Base-by-base conservation (phyloP, 257 asterid genomes). In the Solanum tarijense region DNA sequence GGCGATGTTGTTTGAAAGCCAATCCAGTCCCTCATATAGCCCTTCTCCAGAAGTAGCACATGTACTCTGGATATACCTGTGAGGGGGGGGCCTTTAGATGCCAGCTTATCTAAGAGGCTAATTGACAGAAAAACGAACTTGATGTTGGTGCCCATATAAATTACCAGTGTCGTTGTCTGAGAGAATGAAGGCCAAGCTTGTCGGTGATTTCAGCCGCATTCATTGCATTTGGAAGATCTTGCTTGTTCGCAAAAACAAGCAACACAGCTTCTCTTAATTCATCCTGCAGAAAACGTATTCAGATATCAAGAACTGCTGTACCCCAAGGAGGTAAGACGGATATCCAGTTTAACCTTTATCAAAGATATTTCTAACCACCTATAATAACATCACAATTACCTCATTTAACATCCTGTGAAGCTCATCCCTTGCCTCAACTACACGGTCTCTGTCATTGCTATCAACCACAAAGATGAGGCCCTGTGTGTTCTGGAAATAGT, bases 211-310 rank as follows among this genome's bases (percentile, higher is more conserved):
- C 94, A 88, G 94, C 94, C 48, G 93, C 95, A 88, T 93, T 93
- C 94, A 93, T 93, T 38, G 94, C 96, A 87, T 93, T 93, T 78
- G 94, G 96, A 85, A 93, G 96, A 92, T 93, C 96, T 90, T 93
- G 96, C 76, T 93, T 93, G 92, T 93, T 93, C 35, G 96, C 96
- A 86, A 93, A 92, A 72, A 91, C 96, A 72, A 93, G 91, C 71
- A 93, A 90, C 75, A 93, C 96, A 43, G 92, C 94, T 75, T 93
- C 94, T 87, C 94, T 89, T 91, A 92, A 87, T 87, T 93, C 94
- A 66, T 93, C 96, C 95, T 93, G 88, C 27, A 71, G 18, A 52
- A n/a, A 55, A 34, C 3, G 7, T n/a, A 35, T 36, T 84, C 9
- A 20, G 87, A 23, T 14, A 36, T 35, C 65, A 62, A 38, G 25